These are phyloP conservation scores for Didymosphaeria variabile DNA, from an alignment of 2,329 filamentous ascomycete genomes.

Conservation along the genomic window DNA sequence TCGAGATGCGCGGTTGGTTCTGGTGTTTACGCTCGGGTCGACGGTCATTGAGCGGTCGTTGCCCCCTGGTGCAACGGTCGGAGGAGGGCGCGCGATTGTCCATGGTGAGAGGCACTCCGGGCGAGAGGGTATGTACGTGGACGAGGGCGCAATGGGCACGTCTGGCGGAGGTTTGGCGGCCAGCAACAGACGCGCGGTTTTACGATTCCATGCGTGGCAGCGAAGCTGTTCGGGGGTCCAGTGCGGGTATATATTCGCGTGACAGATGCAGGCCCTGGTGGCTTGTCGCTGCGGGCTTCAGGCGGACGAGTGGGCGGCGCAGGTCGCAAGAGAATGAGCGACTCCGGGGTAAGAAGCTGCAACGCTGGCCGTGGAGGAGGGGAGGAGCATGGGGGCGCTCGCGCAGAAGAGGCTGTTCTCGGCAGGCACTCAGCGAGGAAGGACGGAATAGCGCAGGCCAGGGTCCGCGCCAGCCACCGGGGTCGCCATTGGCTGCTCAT, in stretches of 20 bases:
- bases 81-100: conserved; percentile 23
- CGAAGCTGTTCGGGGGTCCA: conserved; percentile 14
- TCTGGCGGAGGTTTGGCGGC: conserved; percentile 30
- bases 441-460: conserved; percentile 20
- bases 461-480: conserved; percentile 9
- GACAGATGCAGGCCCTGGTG: conserved; percentile 26
- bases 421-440: conserved; percentile 24
- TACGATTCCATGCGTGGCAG: conserved; percentile 44
- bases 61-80: conserved; percentile 16
- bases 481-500: conserved; percentile 35
- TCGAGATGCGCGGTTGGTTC: conserved; percentile 30
- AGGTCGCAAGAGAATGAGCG: conserved; percentile 45
- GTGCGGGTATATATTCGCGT: conserved; percentile 24
- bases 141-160: conserved; percentile 23
- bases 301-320: conserved; percentile 35
- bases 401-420: conserved; percentile 23
- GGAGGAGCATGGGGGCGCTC: conserved; percentile 37
- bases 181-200: conserved; percentile 41
- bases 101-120: conserved; percentile 23
- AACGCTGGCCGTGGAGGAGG: conserved; percentile 39
- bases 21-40: conserved; percentile 29
- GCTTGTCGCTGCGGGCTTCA: conserved; percentile 32
- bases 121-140: conserved; percentile 10
- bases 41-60: conserved; percentile 20
- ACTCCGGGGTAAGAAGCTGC: conserved; percentile 49